Evolutionary conservation across 2,329 filamentous ascomycete genomes (phyloP), one percentile per base, ranked within the genome.

Genomic region (Nigrospora osmanthi): DNA sequence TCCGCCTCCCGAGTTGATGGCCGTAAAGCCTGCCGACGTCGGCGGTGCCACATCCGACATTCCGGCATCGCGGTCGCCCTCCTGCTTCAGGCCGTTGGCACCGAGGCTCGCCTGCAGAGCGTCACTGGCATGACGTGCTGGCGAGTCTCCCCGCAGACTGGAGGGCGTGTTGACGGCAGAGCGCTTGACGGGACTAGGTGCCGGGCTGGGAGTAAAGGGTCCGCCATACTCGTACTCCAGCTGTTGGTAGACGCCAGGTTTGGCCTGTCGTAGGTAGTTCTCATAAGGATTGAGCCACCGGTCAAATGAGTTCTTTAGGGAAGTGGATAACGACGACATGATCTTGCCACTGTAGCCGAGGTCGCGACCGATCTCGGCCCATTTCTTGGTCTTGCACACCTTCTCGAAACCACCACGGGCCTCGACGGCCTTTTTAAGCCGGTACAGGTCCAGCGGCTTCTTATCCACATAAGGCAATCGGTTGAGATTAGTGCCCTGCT

Each of bases 341-440:
- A 98, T 98, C 71, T 98, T 98, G 61, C 93, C 93, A 60, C 91
- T 97, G 67, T 98, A 98, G 44, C 93, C 93, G 40, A 98, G 71
- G 62, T 97, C 93, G 58, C 93, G 83, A 32, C 93, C 93, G 55
- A 98, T 97, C 65, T 98, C 93, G 14, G 93, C 93, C 93, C 93
- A 98, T 70, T 97, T 97, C 69, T 98, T 98, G 45, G 85, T 77
- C 66, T 95, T 96, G 75, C 93, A 98, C 38, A 98, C 93, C 59
- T 87, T 87, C 45, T 96, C 90, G 56, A 98, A 98, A 3, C 93
- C 93, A 39, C 93, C 93, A 50, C 93, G 82, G 30, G 88, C 85
- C 61, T 97, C 93, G 33, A 98, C 93, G 1, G 91, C 91, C 62
- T 97, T 97, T 65, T 97, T 97, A 48, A 98, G 72, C 56, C 91